Conservation (phyloP, 169 alveolate species). For the Cryptosporidium andersoni region DNA sequence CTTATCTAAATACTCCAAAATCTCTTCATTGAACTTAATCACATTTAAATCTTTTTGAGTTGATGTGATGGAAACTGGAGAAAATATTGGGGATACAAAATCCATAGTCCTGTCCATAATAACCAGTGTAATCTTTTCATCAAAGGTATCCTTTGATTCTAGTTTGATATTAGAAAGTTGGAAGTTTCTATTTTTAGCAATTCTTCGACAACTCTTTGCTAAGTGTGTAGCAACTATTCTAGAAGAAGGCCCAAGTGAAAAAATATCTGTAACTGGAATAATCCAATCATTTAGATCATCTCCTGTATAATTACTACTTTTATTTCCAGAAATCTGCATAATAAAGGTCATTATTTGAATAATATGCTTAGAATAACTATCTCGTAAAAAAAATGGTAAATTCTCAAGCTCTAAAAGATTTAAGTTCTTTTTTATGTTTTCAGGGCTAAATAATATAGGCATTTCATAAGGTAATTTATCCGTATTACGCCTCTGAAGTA, state of each 20-base stretch:
- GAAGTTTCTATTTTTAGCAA: neutral
- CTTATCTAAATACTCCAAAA: conserved; percentile 15
- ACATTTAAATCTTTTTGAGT: conserved; percentile 1
- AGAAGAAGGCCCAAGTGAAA: conserved; percentile 29
- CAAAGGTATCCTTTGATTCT: neutral
- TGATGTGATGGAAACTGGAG: conserved; percentile 23
- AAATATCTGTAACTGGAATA: neutral
- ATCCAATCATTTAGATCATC: neutral
- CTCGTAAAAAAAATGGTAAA: conserved; percentile 5
- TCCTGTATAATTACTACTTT: too few relatives aligned
- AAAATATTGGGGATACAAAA: conserved; percentile 34
- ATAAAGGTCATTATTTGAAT: conserved; percentile 20
- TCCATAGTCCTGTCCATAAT: conserved; percentile 51
- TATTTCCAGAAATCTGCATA: neutral
- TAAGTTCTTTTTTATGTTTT: conserved; percentile 13
- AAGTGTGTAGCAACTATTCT: conserved; percentile 1
- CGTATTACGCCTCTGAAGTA: neutral
- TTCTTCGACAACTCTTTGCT: neutral
- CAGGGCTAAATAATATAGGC: conserved; percentile 32
- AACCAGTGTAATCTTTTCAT: neutral
- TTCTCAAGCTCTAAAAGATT: conserved; percentile 6
- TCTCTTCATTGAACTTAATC: conserved; percentile 20
- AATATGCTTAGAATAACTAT: conserved; percentile 14
- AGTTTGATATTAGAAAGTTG: neutral
- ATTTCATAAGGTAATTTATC: conserved; percentile 1